Conservation (phyloP, 129 eudicot species). For the Centella asiatica region DNA sequence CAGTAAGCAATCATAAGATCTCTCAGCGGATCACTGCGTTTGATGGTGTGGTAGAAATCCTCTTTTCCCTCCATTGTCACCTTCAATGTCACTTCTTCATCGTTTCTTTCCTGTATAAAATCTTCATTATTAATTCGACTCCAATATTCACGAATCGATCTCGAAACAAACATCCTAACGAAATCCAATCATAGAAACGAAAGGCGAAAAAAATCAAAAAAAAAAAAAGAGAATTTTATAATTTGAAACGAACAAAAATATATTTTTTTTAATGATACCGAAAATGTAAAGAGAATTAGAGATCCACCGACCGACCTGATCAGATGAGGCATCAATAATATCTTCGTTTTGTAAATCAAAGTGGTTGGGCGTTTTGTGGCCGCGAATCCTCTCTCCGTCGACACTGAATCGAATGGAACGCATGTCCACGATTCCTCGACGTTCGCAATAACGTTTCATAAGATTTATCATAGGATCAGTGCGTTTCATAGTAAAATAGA, state of each 20-base stretch:
- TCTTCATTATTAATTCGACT: too few species aligned
- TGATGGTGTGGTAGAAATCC: neutral
- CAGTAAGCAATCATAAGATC: neutral
- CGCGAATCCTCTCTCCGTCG: neutral
- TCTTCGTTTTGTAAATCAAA: neutral
- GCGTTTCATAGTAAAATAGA: neutral
- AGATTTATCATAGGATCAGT: neutral
- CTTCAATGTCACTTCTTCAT: neutral
- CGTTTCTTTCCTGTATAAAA: neutral
- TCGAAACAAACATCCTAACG: too few species aligned
- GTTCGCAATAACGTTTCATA: neutral
- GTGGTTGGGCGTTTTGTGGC: neutral
- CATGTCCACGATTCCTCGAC: neutral
- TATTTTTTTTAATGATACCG: too few species aligned
- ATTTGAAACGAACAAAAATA: too few species aligned
- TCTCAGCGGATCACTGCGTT: neutral
- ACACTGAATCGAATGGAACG: neutral
- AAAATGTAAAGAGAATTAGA: neutral
- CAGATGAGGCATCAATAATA: neutral
- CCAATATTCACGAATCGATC: too few species aligned
- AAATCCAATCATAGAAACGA: too few species aligned
- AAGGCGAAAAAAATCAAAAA: too few species aligned
- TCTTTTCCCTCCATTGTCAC: neutral
- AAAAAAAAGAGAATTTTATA: too few species aligned
- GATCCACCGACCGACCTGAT: neutral